Base-by-base conservation (phyloP, 192 early-diverging fungal species). In the Umbelopsis sp. region DNA sequence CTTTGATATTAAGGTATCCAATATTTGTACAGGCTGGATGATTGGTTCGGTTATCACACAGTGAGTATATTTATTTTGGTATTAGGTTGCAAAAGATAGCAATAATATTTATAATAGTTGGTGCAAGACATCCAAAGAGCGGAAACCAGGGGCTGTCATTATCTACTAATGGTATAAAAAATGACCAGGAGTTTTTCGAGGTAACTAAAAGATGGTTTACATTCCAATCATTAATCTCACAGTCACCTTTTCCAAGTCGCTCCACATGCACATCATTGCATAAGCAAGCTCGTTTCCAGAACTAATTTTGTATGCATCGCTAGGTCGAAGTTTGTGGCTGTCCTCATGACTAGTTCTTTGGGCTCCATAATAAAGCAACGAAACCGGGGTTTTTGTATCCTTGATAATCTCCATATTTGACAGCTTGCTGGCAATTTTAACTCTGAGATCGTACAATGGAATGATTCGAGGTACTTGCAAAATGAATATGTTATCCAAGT, bases 391-490 rank as follows among this genome's bases (percentile, higher is more conserved):
- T 25, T 35, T 61, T 12, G 30, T 3, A 16, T 61, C 16, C 10
- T 25, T 15, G 1, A 18, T 16, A 1, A 13, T 2, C 5, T 61
- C 23, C 23, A 61, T 35, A 33, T 61, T 61, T 2, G 55, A 61
- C 25, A 61, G 16, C 16, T 61, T 61, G 25, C 27, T 35, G 10
- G 21, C 55, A n/a, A 61, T 61, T 16, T 25, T 33, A 4, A 46
- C 64, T 33, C 52, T 44, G 2, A 77, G 30, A 15, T 77, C 68
- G 3, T 7, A 21, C 20, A 77, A 49, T 12, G 45, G 16, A 37
- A 77, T 77, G 13, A 53, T 51, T 25, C 76, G 67, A 37, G 76
- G 71, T 16, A 77, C 76, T 41, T 74, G 72, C 15, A 74, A 61
- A 9, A 74, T 67, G 10, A 74, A 69, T 25, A 74, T 74, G 64